Evolutionary conservation across 2,329 filamentous ascomycete genomes (phyloP).

Genomic region (Xylariaceae sp.): DNA sequence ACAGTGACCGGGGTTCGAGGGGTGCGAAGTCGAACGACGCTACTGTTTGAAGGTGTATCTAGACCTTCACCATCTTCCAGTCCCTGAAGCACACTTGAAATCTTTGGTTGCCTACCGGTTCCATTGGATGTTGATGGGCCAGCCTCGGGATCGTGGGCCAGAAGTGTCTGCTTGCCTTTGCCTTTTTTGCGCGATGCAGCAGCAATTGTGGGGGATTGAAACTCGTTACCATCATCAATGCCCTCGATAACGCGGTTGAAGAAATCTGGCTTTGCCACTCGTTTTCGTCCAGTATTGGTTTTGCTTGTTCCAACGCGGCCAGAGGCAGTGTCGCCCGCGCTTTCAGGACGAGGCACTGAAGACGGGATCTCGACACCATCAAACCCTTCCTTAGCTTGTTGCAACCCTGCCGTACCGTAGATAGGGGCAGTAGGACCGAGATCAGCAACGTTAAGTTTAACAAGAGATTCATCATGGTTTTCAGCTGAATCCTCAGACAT

Average conservation of each 20-base stretch:
- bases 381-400: too few species aligned
- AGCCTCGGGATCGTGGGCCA: conserved; percentile 1
- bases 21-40: conserved; percentile 2
- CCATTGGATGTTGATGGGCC: conserved; percentile 13
- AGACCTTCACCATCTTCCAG: conserved; percentile 1
- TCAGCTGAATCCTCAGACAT: not conserved
- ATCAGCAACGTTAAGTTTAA: not conserved
- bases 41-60: conserved; percentile 6
- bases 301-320: conserved; percentile 6
- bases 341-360: conserved; percentile 14
- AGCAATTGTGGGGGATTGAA: conserved; percentile 19
- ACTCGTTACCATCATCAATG: conserved; percentile 5
- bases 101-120: conserved; percentile 18
- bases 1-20: conserved; percentile 10
- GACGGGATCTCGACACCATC: conserved; percentile 17
- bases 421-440: too few species aligned
- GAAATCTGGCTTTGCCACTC: conserved; percentile 25
- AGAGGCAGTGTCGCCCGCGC: not conserved
- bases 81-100: conserved; percentile 19
- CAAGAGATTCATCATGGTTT: not conserved
- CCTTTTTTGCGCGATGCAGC: conserved; percentile 14
- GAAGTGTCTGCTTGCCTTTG: conserved; percentile 4
- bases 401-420: too few species aligned
- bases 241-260: conserved; percentile 16
- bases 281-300: conserved; percentile 22